These are phyloP conservation scores for Nothophytophthora sp. DNA, from an alignment of 352 stramenopile species.

Conservation along the genomic window DNA sequence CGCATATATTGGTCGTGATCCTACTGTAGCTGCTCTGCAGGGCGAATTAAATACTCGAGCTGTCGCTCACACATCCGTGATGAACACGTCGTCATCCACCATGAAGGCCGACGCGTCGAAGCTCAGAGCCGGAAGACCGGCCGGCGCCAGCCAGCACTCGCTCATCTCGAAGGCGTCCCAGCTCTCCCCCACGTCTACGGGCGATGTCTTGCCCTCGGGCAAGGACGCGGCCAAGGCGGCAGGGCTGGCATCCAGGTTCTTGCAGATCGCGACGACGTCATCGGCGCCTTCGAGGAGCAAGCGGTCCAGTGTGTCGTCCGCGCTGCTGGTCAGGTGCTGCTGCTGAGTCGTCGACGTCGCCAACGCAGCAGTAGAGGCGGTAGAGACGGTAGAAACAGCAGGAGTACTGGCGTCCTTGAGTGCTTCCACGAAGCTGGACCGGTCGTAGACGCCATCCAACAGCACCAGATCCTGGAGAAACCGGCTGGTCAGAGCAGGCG, in stretches of 20 bases:
- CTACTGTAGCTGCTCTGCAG: conserved; percentile 27
- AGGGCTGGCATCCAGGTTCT: conserved; percentile 17
- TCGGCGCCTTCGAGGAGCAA: conserved; percentile 13
- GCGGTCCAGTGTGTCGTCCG: conserved; percentile 18
- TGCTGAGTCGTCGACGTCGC: conserved; percentile 1
- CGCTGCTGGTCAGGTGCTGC: neutral
- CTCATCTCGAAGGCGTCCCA: conserved; percentile 31
- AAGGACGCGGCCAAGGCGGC: conserved; percentile 14
- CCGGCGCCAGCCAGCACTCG: conserved; percentile 27
- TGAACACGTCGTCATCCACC: conserved; percentile 33
- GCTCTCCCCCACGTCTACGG: conserved; percentile 34
- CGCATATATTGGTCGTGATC: too few relatives aligned
- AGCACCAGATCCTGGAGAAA: conserved; percentile 34
- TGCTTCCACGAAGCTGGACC: conserved; percentile 7
- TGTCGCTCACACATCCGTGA: conserved; percentile 27
- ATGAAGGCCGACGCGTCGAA: conserved; percentile 21
- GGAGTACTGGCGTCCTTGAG: neutral
- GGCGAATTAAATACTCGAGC: conserved; percentile 31
- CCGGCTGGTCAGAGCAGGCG: conserved; percentile 9
- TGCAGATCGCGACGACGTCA: conserved; percentile 12
- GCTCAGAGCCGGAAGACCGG: conserved; percentile 14
- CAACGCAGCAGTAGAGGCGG: neutral
- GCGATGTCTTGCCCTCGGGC: conserved; percentile 34
- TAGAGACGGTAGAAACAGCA: neutral
- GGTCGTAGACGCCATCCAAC: conserved; percentile 26